Evolutionary conservation across 2,329 filamentous ascomycete genomes (phyloP).

Genomic region (Ophiostoma triangulosporum): DNA sequence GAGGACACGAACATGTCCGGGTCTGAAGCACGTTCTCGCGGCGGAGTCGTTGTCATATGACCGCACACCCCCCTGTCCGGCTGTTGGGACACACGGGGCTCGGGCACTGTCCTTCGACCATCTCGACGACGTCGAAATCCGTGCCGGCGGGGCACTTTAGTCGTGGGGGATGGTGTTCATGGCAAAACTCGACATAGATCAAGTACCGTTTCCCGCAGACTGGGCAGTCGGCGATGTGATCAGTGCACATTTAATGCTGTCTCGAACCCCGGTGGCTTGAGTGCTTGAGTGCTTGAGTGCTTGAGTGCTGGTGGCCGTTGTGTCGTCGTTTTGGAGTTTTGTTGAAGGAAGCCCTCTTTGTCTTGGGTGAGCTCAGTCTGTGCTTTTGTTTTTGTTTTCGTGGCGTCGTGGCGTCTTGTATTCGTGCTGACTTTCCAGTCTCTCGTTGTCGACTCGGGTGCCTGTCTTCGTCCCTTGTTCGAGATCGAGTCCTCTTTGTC

Average conservation of each 20-base stretch:
- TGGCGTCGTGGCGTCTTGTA: not conserved
- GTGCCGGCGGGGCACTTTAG: slow-evolving; percentile 33
- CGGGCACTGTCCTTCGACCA: slow-evolving; percentile 42
- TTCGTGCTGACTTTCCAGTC: not conserved
- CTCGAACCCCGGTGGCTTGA: not conserved
- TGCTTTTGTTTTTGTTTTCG: not conserved
- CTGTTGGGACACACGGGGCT: slow-evolving; percentile 47
- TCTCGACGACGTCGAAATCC: slow-evolving; percentile 26
- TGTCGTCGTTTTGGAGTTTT: not conserved
- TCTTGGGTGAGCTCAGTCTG: not conserved
- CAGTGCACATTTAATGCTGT: slow-evolving; percentile 39
- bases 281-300: not conserved
- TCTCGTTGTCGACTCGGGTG: not conserved
- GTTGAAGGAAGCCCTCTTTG: no score
- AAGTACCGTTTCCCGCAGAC: slow-evolving; percentile 47
- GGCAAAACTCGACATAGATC: slow-evolving; percentile 44
- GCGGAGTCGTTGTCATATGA: slow-evolving; percentile 30
- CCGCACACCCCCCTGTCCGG: slow-evolving; percentile 37
- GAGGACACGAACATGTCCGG: not conserved
- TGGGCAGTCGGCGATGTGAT: slow-evolving; percentile 42
- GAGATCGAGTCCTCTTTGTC: not conserved
- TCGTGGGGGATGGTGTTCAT: slow-evolving; percentile 34
- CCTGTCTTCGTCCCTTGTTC: not conserved
- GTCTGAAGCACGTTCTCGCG: slow-evolving; percentile 35
- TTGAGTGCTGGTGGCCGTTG: not conserved